Evolutionary conservation across 805 yeast species (phyloP).

Genomic region (Pichia scutulata): DNA sequence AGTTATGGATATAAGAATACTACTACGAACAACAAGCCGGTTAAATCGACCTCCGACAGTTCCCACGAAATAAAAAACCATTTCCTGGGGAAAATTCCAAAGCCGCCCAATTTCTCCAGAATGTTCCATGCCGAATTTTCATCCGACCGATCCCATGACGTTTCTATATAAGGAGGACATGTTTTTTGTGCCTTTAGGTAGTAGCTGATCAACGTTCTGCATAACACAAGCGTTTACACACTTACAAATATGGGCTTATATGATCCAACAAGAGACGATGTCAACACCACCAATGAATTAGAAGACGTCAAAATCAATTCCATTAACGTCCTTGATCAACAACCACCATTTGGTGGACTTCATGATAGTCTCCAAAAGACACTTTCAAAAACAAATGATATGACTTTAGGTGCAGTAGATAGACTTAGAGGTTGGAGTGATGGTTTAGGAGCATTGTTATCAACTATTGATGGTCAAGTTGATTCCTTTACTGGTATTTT

Average conservation of each 20-base stretch:
- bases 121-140: too few species aligned
- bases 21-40: too few species aligned
- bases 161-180: too few species aligned
- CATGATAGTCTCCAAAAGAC: constrained; percentile 3
- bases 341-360: constrained; percentile 1
- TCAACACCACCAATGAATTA: background rate
- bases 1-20: too few species aligned
- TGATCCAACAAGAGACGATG: constrained; percentile 7
- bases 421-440: constrained; percentile 5
- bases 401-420: constrained; percentile 9
- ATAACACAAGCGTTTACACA: too few species aligned
- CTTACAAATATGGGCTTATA: constrained; percentile 9
- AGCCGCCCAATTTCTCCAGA: too few species aligned
- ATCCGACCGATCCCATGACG: too few species aligned
- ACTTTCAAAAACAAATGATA: constrained; percentile 13
- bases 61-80: too few species aligned
- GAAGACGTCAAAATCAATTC: constrained; percentile 5
- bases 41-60: too few species aligned
- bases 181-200: too few species aligned
- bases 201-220: too few species aligned
- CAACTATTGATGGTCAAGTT: background rate
- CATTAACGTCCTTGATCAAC: background rate
- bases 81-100: too few species aligned
- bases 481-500: background rate
- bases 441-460: constrained; percentile 1